Base-by-base conservation (phyloP, 164 flowering plant genomes). In the Umbilicus rupestris region DNA sequence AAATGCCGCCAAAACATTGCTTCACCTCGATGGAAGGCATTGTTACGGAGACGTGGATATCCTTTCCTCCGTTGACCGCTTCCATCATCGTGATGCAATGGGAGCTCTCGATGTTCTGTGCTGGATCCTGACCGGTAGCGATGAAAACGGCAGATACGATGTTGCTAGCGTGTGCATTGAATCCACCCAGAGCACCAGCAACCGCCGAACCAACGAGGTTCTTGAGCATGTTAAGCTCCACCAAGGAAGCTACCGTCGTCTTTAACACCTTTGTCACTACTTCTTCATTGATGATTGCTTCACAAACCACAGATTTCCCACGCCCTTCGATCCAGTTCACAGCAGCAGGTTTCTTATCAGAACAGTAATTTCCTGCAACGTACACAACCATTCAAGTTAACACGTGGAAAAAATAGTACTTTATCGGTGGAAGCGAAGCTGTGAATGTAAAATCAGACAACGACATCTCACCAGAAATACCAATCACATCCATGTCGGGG, bases 1-100 rank as follows among this genome's bases (percentile, higher is more conserved):
- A n/a, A n/a, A n/a, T n/a, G n/a, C n/a, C n/a, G n/a, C n/a, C n/a
- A n/a, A n/a, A n/a, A n/a, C n/a, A n/a, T n/a, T n/a, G n/a, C n/a
- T n/a, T n/a, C n/a, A 87, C 96, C 92, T 90, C 97, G 59, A 90
- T 82, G 64, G 86, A 86, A 62, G 94, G 97, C 97, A 90, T 90
- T 39, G 90, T 80, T 1, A 86, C 97, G 63, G 97, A 88, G 52
- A 88, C 20, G 66, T 90, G 92, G 70, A 90, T 83, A 67, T 88
- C 95, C 69, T 77, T 86, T 7, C 92, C 95, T 63, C 78, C 85
- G 66, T 88, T 85, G 39, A 84, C 81, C 63, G 94, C 80, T 77
- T 90, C 97, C 90, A 90, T 84, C 95, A 88, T 85, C 62, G 97
- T 90, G 47, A 90, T 84, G 75, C 97, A 90, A 72, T 86, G 89